Evolutionary conservation across 495 filamentous ascomycete genomes (phyloP).

Genomic region (Neurospora sp.): DNA sequence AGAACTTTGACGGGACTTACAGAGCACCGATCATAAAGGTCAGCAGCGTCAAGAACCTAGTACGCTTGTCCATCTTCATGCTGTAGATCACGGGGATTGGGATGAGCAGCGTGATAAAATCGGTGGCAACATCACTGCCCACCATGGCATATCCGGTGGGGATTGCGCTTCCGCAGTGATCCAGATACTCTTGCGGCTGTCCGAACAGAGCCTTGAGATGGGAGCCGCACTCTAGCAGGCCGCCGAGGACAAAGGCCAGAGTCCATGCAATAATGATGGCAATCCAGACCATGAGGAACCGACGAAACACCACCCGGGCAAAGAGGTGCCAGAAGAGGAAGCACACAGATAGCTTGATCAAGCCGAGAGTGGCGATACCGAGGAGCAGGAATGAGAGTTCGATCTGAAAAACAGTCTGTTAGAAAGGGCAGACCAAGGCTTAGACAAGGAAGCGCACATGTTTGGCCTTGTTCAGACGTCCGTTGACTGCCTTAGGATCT

Average conservation of each 20-base stretch:
- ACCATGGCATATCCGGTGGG: constrained; percentile 10
- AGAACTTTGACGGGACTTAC: constrained; percentile 4
- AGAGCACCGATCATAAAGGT: constrained; percentile 10
- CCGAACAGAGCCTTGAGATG: constrained; percentile 7
- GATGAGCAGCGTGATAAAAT: constrained; percentile 11
- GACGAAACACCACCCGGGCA: constrained; percentile 6
- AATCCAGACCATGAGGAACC: constrained; percentile 14
- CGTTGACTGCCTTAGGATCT: constrained; percentile 4
- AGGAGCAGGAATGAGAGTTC: constrained; percentile 3
- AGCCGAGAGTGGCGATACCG: constrained; percentile 3
- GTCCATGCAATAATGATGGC: constrained; percentile 3
- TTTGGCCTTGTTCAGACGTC: constrained; percentile 5
- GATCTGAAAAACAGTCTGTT: background rate
- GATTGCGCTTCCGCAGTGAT: constrained; percentile 2
- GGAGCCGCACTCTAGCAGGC: constrained; percentile 6
- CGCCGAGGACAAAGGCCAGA: constrained; percentile 4
- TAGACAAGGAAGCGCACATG: background rate
- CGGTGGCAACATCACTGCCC: constrained; percentile 8
- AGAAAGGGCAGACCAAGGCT: background rate
- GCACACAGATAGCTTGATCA: constrained; percentile 8
- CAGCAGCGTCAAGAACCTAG: constrained; percentile 4
- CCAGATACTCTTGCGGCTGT: constrained; percentile 1
- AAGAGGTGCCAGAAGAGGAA: constrained; percentile 17
- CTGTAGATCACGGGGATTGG: constrained; percentile 9
- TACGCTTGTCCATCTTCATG: constrained; percentile 5